phyloP scores from a whole-genome alignment of 2,329 filamentous ascomycete species.

The Fusarium avenaceum region DNA sequence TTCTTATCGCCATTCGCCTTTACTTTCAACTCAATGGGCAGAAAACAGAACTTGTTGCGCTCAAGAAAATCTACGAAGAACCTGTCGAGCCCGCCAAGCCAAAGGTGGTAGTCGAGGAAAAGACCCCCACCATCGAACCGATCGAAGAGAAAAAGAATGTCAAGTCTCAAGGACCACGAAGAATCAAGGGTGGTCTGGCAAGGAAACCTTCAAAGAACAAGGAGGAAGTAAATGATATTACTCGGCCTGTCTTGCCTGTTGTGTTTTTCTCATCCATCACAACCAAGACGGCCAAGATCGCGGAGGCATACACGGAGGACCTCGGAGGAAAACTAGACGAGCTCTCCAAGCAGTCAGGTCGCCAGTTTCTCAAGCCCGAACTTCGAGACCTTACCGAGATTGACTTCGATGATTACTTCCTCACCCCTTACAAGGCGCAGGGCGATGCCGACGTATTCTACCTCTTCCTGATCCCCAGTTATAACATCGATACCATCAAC shows the following conservation, averaged over 20 bases:
- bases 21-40: slow-evolving; percentile 58
- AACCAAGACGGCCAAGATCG: slow-evolving; percentile 82
- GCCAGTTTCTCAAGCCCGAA: slow-evolving; percentile 68
- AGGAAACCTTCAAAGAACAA: slow-evolving; percentile 50
- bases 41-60: slow-evolving; percentile 53
- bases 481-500: slow-evolving; percentile 94
- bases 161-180: slow-evolving; percentile 60
- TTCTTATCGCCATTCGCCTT: slow-evolving; percentile 57
- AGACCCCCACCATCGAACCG: slow-evolving; percentile 36
- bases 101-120: slow-evolving; percentile 24
- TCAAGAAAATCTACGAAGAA: slow-evolving; percentile 55
- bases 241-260: slow-evolving; percentile 74
- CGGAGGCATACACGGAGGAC: slow-evolving; percentile 71
- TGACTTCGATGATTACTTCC: slow-evolving; percentile 94
- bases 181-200: slow-evolving; percentile 62
- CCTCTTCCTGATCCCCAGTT: slow-evolving; percentile 86
- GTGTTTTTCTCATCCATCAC: slow-evolving; percentile 94
- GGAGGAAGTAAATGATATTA: slow-evolving; percentile 50
- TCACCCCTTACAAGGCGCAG: slow-evolving; percentile 75
- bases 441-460: slow-evolving; percentile 79
- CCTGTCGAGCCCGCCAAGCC: slow-evolving; percentile 22
- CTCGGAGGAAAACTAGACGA: slow-evolving; percentile 67
- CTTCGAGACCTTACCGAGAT: slow-evolving; percentile 85
- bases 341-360: slow-evolving; percentile 57
- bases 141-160: slow-evolving; percentile 49